phyloP scores from a whole-genome alignment of 208 protist genomes.

The Baffinella frigidus region DNA sequence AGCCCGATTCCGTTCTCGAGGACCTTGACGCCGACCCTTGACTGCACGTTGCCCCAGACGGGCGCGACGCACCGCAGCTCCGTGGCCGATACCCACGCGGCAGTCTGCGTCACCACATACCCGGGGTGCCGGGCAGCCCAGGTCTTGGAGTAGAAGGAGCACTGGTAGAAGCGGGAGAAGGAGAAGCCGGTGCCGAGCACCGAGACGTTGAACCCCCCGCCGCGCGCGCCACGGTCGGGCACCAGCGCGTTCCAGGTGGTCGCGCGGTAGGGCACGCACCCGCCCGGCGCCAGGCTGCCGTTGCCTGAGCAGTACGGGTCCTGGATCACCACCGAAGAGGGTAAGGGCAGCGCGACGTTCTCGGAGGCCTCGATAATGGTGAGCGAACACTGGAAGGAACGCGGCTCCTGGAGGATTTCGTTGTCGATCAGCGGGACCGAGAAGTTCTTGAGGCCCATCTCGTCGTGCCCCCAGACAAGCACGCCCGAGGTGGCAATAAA shows the following conservation, averaged over 20 bases:
- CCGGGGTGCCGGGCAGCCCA: too few species aligned
- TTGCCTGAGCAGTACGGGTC: neutral
- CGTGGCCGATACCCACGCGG: neutral
- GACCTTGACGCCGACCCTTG: neutral
- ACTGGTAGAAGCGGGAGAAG: too few species aligned
- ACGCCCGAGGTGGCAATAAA: neutral
- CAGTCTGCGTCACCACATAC: too few species aligned
- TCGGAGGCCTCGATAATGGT: neutral
- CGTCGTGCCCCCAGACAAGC: neutral
- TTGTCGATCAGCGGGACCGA: slow-evolving; percentile 1
- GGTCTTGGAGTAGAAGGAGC: too few species aligned
- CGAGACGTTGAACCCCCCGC: neutral
- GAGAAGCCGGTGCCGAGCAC: neutral
- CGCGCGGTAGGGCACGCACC: neutral
- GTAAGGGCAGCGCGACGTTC: neutral
- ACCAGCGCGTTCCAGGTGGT: neutral
- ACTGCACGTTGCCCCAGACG: neutral
- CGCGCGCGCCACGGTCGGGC: neutral
- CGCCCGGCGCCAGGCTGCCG: neutral
- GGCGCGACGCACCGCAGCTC: neutral
- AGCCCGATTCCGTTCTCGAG: neutral
- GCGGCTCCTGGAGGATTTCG: neutral
- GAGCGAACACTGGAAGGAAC: neutral
- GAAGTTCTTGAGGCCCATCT: neutral
- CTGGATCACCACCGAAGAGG: neutral